Evolutionary conservation across 352 stramenopile genomes (phyloP).

Genomic region (Phytophthora niederhauseri): DNA sequence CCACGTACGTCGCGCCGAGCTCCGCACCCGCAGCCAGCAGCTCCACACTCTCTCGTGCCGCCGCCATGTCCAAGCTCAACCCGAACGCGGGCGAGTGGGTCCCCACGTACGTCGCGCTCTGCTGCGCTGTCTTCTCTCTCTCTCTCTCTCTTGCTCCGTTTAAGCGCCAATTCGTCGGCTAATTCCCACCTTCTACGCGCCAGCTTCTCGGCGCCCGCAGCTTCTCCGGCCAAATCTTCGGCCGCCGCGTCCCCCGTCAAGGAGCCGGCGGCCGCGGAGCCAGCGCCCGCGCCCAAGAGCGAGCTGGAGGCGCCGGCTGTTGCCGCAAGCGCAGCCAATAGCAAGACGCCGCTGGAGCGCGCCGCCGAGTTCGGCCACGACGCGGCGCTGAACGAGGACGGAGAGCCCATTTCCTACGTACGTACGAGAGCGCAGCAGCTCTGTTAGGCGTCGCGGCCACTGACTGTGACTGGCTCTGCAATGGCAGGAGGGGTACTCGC

Average conservation of each 20-base stretch:
- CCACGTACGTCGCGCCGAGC: no score
- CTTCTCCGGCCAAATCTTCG: conserved; percentile 13
- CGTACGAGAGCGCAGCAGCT: neutral
- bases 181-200: conserved; percentile 5
- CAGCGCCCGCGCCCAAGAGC: conserved; percentile 9
- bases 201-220: conserved; percentile 39
- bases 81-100: conserved; percentile 87
- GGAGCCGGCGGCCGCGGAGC: conserved; percentile 2
- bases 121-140: neutral
- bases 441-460: no score
- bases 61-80: conserved; percentile 64
- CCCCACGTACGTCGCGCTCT: conserved; percentile 52
- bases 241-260: conserved; percentile 25
- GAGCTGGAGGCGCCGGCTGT: conserved; percentile 2
- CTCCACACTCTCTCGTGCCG: neutral
- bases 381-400: conserved; percentile 30
- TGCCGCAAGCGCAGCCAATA: neutral
- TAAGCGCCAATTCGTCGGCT: neutral
- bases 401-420: conserved; percentile 44
- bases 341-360: conserved; percentile 26
- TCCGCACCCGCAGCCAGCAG: neutral
- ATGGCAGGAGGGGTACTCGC: conserved; percentile 39
- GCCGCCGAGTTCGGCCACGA: conserved; percentile 23
- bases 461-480: neutral
- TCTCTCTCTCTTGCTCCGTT: conserved; percentile 1